These are phyloP conservation scores for Sugiyamaella lignohabitans DNA, from an alignment of 805 yeast genomes.

Conservation along the genomic window DNA sequence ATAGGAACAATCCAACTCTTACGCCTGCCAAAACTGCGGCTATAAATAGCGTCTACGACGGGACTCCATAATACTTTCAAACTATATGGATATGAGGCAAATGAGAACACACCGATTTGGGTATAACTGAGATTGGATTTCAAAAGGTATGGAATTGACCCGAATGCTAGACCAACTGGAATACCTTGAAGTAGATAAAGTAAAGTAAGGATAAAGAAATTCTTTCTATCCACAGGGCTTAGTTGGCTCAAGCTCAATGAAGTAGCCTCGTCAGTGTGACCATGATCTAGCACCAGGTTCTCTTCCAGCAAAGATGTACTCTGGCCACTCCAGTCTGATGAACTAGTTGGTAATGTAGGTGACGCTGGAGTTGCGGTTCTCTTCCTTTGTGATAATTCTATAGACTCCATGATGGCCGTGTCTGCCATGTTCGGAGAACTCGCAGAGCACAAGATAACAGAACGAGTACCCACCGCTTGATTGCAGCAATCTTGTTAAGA, in stretches of 20 bases:
- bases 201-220: slow-evolving; percentile 64
- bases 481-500: no score
- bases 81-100: slow-evolving; percentile 94
- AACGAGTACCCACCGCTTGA: no score
- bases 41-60: slow-evolving; percentile 81
- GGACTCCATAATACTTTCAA: slow-evolving; percentile 94
- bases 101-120: slow-evolving; percentile 82
- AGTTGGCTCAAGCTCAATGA: slow-evolving; percentile 26
- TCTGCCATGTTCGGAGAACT: no score
- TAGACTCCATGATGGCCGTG: slow-evolving; percentile 9
- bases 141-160: slow-evolving; percentile 83
- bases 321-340: slow-evolving; percentile 16
- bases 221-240: slow-evolving; percentile 52
- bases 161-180: slow-evolving; percentile 94
- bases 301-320: neutral
- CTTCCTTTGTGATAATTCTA: slow-evolving; percentile 17
- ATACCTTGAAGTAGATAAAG: slow-evolving; percentile 89
- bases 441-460: no score
- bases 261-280: neutral
- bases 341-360: slow-evolving; percentile 16
- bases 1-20: slow-evolving; percentile 93
- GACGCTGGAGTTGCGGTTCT: slow-evolving; percentile 10
- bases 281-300: neutral
- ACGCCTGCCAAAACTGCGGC: slow-evolving; percentile 65
- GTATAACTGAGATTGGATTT: slow-evolving; percentile 79